Conservation (phyloP, 169 alveolate species). For the Perkinsus olseni region DNA sequence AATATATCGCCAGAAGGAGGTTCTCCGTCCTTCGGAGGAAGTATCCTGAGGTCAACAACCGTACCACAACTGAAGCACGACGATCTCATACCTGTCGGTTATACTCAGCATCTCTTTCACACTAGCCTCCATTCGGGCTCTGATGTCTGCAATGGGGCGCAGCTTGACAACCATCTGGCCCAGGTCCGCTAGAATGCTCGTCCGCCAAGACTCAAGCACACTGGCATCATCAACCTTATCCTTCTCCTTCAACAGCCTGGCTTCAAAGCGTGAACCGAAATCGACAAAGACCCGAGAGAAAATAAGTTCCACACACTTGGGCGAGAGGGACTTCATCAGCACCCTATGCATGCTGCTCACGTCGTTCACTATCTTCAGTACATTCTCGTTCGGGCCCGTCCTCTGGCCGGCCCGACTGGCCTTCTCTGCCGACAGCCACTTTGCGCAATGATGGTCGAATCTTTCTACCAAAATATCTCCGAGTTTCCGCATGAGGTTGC, state of each 20-base stretch:
- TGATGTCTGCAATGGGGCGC: not conserved
- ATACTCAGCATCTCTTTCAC: not conserved
- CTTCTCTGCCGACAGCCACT: not conserved
- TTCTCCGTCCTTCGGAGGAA: not conserved
- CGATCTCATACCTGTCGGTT: not conserved
- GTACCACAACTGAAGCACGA: not conserved
- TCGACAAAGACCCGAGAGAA: not conserved
- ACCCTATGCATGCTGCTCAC: not conserved
- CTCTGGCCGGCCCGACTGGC: not conserved
- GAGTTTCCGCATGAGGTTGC: not conserved
- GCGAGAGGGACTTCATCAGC: not conserved
- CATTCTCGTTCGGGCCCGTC: not conserved
- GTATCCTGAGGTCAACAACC: not conserved
- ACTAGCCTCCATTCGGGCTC: not conserved
- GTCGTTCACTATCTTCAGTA: not conserved
- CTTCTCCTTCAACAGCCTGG: not conserved
- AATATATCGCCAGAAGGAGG: not conserved
- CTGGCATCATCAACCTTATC: not conserved
- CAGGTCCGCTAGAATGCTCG: not conserved
- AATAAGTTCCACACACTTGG: not conserved
- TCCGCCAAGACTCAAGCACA: not conserved
- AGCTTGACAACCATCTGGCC: not conserved
- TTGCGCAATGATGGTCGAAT: not conserved
- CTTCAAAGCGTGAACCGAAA: not conserved
- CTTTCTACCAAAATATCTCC: not conserved